Conservation (phyloP, 179 eudicot species). For the Nepenthes alata region DNA sequence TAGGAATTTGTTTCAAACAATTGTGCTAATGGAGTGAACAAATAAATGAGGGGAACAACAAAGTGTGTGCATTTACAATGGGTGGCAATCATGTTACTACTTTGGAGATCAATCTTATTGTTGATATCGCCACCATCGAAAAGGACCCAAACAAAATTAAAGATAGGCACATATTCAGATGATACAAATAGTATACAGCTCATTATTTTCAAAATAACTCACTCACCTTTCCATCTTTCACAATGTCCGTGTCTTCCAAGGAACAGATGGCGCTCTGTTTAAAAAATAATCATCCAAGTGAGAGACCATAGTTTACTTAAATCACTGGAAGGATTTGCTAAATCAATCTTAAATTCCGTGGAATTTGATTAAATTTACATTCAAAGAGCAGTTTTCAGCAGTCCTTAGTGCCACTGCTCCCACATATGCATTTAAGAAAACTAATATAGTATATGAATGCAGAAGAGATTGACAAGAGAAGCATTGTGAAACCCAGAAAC, state of each 20-base stretch:
- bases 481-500: background rate
- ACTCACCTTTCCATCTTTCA: conserved; percentile 71
- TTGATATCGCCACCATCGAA: no score
- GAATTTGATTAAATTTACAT: background rate
- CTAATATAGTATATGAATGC: background rate
- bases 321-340: background rate
- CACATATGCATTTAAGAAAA: background rate
- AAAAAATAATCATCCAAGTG: conserved; percentile 7
- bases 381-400: background rate
- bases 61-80: no score
- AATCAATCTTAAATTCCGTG: no score
- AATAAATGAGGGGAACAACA: no score
- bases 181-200: no score
- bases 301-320: conserved; percentile 6
- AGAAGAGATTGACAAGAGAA: background rate
- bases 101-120: no score
- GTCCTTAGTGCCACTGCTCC: background rate
- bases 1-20: no score
- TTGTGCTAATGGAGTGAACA: no score
- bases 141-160: no score
- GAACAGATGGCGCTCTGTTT: conserved; percentile 83
- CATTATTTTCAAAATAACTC: background rate
- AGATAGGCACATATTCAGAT: no score
- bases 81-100: no score
- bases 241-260: conserved; percentile 55